Base-by-base conservation (phyloP, 2,329 filamentous ascomycete genomes). In the Fusarium pseudonygamai region DNA sequence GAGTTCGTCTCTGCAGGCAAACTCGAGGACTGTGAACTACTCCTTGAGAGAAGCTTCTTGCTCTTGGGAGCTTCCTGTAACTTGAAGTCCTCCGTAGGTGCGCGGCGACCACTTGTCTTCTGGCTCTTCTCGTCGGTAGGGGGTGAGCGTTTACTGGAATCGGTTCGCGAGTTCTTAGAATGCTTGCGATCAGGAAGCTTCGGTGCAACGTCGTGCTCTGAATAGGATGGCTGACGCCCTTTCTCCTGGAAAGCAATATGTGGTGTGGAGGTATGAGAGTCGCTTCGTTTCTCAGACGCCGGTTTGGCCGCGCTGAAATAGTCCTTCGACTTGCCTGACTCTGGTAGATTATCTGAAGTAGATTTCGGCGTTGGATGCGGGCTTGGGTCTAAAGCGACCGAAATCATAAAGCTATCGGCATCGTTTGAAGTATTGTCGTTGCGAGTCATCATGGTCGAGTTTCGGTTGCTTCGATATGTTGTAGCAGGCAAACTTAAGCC, bases 231-330 rank as follows among this genome's bases (percentile, higher is more conserved):
- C 52, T 82, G 79, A 6, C 93, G 89, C 5, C 90, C 90, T 82
- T 95, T 96, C 78, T 97, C 94, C 80, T 97, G 94, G 80, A 95
- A 97, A 28, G 94, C 93, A 77, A 97, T 97, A 78, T 97, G 95
- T n/a, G 95, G 94, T 22, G 93, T 95, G 5, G 91, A 88, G 67
- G 84, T 80, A 62, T 85, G 84, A 3, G 87, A 87, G 47, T 88
- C 87, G 22, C 78, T 78, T 53, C 85, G 86, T 74, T 83, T 87
- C 58, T 89, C 85, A 7, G 81, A 73, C 22, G 81, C 75, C n/a
- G 82, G 78, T 78, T 85, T 87, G 39, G 83, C 70, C 11, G 83
- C 77, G 57, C 81, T 84, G 77, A 92, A 92, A 74, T 92, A 92
- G 72, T 93, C 86, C 71, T 85, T 86, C 61, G 82, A 83, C 79